Evolutionary conservation across 2,329 filamentous ascomycete genomes (phyloP), one percentile per base, ranked within the genome.

Genomic region (Ambrosiella cleistominuta): DNA sequence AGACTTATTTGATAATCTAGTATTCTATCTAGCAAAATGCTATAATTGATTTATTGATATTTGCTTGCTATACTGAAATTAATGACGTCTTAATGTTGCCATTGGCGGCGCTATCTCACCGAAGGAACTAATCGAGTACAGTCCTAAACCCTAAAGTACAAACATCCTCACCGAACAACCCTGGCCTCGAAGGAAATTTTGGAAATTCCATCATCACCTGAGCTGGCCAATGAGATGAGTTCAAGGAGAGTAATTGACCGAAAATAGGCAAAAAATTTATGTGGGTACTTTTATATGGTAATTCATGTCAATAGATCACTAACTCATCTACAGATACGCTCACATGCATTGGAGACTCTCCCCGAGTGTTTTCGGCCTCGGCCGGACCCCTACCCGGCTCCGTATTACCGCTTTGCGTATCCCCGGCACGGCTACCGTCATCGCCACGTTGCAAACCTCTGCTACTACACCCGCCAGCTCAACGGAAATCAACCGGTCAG

Each of bases 301-400:
- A 36, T 8, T 11, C 9, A 51, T 2, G 5, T 11, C 47, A 51
- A 11, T 35, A 9, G 8, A 2, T 9, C 47, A 36, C 47, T 36
- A 36, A 51, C 11, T 27, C 7, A 36, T 42, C 17, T 2, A 27
- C 27, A 51, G 47, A 35, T n/a, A 12, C 19, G 19, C 51, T 12
- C 17, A 15, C 19, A 61, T 61, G 59, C 56, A 61, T 47, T 58
- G 59, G 59, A 51, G 56, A 35, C 56, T 58, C 56, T 58, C 59
- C 6, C 53, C 56, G 36, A 56, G 52, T 49, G 56, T 61, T 38
- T 57, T 61, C 36, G 59, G 59, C 52, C 52, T 57, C n/a, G 39
- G 57, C 38, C 59, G 53, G 15, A 35, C 51, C 35, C 50, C 40
- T 9, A 15, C 44, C 36, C 44, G 39, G 27, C 51, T 58, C 39